phyloP scores from a whole-genome alignment of 2,329 filamentous ascomycete genomes.

The Atkinsonella texensis region DNA sequence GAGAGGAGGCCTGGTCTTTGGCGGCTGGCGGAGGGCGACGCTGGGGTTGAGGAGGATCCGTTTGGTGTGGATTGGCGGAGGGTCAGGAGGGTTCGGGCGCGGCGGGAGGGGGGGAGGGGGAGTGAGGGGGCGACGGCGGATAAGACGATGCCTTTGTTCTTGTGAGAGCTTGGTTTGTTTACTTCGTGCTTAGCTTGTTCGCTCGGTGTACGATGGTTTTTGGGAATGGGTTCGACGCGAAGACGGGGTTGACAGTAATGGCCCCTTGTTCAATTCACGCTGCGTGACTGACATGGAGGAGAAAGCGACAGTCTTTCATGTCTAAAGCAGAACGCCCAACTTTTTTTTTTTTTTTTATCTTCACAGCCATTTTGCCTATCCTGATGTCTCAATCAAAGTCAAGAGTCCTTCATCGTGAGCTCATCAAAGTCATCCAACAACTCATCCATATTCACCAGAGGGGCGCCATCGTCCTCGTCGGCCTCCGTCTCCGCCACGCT shows the following conservation, averaged over 20 bases:
- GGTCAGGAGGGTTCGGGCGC: constrained; percentile 18
- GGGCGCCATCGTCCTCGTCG: constrained; percentile 49
- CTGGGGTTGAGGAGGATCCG: constrained; percentile 19
- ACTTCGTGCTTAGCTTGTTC: no score
- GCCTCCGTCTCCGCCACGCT: constrained; percentile 53
- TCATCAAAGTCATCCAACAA: constrained; percentile 90
- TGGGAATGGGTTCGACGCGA: no score
- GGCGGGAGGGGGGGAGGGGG: constrained; percentile 13
- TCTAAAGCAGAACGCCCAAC: not conserved
- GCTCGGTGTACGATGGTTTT: no score
- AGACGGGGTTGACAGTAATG: no score
- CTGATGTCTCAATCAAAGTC: not conserved
- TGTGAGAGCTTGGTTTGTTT: no score
- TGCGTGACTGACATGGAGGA: no score
- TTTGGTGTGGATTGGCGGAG: constrained; percentile 23
- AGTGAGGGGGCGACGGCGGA: not conserved
- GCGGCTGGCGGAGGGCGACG: constrained; percentile 30
- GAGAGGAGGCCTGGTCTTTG: constrained; percentile 27
- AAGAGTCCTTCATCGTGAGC: constrained; percentile 36
- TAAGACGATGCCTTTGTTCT: no score
- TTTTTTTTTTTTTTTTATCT: not conserved
- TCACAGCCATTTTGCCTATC: not conserved
- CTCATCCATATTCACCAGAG: constrained; percentile 66
- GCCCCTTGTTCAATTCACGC: no score
- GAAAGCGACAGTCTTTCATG: no score